Base-by-base conservation (phyloP, 2,329 filamentous ascomycete genomes). In the Akanthomyces lecanii region DNA sequence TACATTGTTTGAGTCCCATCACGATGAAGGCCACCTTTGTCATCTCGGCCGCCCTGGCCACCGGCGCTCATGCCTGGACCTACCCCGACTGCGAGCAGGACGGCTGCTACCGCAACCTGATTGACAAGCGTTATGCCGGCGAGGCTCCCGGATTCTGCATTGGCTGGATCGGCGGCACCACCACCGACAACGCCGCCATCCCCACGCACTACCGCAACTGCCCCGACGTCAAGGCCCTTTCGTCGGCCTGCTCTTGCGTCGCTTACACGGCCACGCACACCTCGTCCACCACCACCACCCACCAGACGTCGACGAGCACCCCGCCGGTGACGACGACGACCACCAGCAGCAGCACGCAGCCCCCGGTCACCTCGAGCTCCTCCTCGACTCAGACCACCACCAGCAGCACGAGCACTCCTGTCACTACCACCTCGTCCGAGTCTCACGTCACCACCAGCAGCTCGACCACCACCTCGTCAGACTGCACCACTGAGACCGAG, bases 231-330 rank as follows among this genome's bases (percentile, higher is more conserved):
- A 68, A 65, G 21, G 65, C 62, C 16, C 65, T 72, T 48, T 72
- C 69, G 66, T 77, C 75, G 48, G 74, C 73, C 51, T 77, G 75
- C 71, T 76, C 74, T 6, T 77, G 74, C 69, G 69, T 76, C 67
- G 71, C 71, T 62, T 75, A 76, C 67, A 72, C 72, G 50, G 67
- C 71, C 50, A 74, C 72, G 23, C 70, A 72, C 64, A 67, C 66
- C 14, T 65, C 61, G 45, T 54, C 57, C 11, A 63, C 50, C 0
- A 30, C 48, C 53, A 60, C 48, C 21, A 45, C 33, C 30, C 33
- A 36, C 33, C 33, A 7, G 33, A 36, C 33, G 7, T 10, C 33
- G 33, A 64, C 60, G 38, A 67, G 66, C 30, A 66, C 62, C 21
- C 18, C 45, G 11, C 16, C 53, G 21, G 45, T 48, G 25, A 63